Percentiles rank a stretch among this genome's conserved stretches.
These are phyloP conservation scores for Geranium brycei DNA, from an alignment of 345 rosid species.

Conservation along the genomic window DNA sequence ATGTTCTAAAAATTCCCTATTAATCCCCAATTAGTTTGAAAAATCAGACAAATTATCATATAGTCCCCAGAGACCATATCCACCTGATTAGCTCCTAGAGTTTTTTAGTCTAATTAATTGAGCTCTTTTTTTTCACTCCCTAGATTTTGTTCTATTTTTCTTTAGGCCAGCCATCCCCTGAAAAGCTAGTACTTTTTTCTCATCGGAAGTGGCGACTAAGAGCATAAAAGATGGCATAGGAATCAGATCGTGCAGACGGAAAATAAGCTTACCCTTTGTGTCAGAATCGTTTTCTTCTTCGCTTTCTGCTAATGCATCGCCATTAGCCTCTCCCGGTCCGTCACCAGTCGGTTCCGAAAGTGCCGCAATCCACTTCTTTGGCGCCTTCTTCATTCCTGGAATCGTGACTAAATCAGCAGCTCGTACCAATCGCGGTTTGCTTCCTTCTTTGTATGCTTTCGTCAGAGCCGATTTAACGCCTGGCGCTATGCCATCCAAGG, in stretches of 20 bases:
- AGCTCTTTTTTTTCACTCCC: no score
- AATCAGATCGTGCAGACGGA: not conserved
- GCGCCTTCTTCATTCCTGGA: conserved; percentile 74
- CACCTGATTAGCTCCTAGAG: no score
- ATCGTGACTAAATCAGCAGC: conserved; percentile 77
- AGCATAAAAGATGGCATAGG: not conserved
- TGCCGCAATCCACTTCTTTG: conserved; percentile 70
- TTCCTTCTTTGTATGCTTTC: conserved; percentile 62
- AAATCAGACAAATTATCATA: no score
- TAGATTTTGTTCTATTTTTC: not conserved
- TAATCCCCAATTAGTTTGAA: no score
- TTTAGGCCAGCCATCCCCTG: no score
- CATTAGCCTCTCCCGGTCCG: conserved; percentile 50
- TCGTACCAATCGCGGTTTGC: conserved; percentile 61
- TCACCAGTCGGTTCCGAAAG: conserved; percentile 61
- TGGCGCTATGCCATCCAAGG: conserved; percentile 72
- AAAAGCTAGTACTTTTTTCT: not conserved
- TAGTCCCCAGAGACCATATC: no score
- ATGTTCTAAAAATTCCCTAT: no score
- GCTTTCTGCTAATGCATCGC: conserved; percentile 31
- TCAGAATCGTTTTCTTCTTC: conserved; percentile 64
- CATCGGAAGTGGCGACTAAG: not conserved
- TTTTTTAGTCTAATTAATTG: no score
- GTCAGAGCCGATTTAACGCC: conserved; percentile 86
- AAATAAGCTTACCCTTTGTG: conserved; percentile 37